Conservation (phyloP, 768 basidiomycete genomes). For the Cystofilobasidium ferigula region DNA sequence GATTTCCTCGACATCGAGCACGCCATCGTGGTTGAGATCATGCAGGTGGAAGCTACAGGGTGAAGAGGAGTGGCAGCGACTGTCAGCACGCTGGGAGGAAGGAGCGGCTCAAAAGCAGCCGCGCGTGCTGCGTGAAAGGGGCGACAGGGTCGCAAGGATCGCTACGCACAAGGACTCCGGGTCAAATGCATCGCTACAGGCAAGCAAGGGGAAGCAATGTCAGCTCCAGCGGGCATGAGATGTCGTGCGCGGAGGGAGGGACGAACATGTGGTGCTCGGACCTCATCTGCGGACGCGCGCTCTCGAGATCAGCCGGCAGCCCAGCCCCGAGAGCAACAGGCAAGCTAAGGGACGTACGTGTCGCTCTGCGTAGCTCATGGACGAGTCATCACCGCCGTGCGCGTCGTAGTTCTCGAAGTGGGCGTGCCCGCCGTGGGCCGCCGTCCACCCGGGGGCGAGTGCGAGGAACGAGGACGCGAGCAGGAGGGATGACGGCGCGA, state of each 20-base stretch:
- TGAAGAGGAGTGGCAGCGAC: neutral
- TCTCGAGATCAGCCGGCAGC: neutral
- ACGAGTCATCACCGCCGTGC: conserved; percentile 18
- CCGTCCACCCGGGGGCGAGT: neutral
- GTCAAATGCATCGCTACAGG: conserved; percentile 22
- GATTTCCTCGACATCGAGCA: conserved; percentile 20
- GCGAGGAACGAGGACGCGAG: conserved; percentile 1
- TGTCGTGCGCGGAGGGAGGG: neutral
- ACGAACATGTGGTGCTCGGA: conserved; percentile 25
- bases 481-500: conserved; percentile 11
- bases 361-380: conserved; percentile 23
- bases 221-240: neutral
- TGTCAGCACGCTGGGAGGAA: neutral
- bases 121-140: neutral
- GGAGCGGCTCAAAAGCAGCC: neutral
- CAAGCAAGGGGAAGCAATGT: neutral
- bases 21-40: conserved; percentile 25
- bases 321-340: no score
- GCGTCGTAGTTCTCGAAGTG: conserved; percentile 22
- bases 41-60: conserved; percentile 19
- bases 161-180: conserved; percentile 17
- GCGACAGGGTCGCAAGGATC: neutral
- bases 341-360: conserved; percentile 14
- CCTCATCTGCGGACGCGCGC: conserved; percentile 17
- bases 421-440: conserved; percentile 14